These are phyloP conservation scores for Trichomonas gallinae DNA, from an alignment of 208 protist species.

Conservation along the genomic window DNA sequence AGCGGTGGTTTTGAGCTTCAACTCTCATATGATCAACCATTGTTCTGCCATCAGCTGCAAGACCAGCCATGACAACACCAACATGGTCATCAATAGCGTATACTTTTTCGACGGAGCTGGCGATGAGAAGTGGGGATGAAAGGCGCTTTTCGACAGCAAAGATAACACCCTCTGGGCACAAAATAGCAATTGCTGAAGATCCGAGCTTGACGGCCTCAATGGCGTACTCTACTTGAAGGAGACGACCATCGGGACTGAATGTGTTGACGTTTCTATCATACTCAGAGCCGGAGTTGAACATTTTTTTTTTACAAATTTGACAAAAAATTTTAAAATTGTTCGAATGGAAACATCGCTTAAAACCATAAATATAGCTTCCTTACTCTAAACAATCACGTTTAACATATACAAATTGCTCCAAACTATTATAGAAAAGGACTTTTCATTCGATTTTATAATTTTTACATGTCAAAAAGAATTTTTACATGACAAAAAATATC, in stretches of 20 bases:
- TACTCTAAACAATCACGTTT: too few species aligned
- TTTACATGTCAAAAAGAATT: too few species aligned
- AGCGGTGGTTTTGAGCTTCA: conserved; percentile 92
- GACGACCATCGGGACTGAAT: conserved; percentile 92
- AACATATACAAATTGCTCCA: too few species aligned
- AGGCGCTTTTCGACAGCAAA: conserved; percentile 96
- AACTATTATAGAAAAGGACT: too few species aligned
- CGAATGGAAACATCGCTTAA: too few species aligned
- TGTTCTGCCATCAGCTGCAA: conserved; percentile 91
- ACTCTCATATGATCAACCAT: conserved; percentile 91
- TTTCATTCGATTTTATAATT: too few species aligned
- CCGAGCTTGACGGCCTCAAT: conserved; percentile 81
- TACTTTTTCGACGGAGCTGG: conserved; percentile 64
- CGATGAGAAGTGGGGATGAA: conserved; percentile 83
- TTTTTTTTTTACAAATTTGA: not conserved
- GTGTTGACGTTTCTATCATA: conserved; percentile 93
- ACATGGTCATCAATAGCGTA: conserved; percentile 39
- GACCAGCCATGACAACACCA: conserved; percentile 75
- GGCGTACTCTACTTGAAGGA: conserved; percentile 95
- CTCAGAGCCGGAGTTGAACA: not conserved
- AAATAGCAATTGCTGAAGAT: conserved; percentile 90
- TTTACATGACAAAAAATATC: too few species aligned
- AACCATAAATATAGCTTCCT: too few species aligned
- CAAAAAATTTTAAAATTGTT: too few species aligned
- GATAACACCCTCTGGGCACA: conserved; percentile 86